phyloP scores from a whole-genome alignment of 108 stramenopile species.

The Fistulifera solaris region DNA sequence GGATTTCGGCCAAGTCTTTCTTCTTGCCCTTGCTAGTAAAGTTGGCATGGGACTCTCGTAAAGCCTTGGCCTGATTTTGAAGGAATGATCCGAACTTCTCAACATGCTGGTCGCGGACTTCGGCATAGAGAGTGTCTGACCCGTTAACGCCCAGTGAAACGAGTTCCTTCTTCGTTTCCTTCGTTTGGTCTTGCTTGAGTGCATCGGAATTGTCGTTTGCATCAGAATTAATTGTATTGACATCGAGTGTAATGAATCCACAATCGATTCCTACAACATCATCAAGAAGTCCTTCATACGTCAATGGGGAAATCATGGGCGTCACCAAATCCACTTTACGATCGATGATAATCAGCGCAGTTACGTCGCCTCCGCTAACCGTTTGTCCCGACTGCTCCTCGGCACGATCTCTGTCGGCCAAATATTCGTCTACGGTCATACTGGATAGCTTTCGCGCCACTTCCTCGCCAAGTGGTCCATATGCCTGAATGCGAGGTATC shows the following conservation, averaged over 20 bases:
- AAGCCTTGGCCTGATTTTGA: slow-evolving; percentile 87
- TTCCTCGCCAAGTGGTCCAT: slow-evolving; percentile 63
- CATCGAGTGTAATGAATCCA: slow-evolving; percentile 42
- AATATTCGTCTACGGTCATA: slow-evolving; percentile 56
- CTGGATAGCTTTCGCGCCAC: slow-evolving; percentile 57
- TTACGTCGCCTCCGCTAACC: slow-evolving; percentile 25
- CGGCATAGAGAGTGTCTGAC: slow-evolving; percentile 84
- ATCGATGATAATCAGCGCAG: slow-evolving; percentile 82
- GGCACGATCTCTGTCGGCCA: background rate
- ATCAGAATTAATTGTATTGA: slow-evolving; percentile 39
- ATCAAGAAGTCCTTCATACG: slow-evolving; percentile 94
- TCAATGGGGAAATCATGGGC: slow-evolving; percentile 90
- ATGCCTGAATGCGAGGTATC: slow-evolving; percentile 61
- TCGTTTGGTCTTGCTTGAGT: slow-evolving; percentile 3
- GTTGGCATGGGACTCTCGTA: slow-evolving; percentile 80
- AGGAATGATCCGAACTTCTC: slow-evolving; percentile 90
- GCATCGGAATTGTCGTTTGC: slow-evolving; percentile 40
- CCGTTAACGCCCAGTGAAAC: slow-evolving; percentile 72
- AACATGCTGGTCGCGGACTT: slow-evolving; percentile 90
- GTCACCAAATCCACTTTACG: slow-evolving; percentile 88
- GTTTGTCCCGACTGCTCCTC: slow-evolving; percentile 1
- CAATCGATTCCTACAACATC: slow-evolving; percentile 84
- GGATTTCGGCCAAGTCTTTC: slow-evolving; percentile 89
- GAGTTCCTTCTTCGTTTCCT: slow-evolving; percentile 7
- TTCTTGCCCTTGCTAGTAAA: slow-evolving; percentile 85